Percentiles rank a stretch among this genome's conserved stretches.
Evolutionary conservation across 257 asterid genomes (phyloP).

Genomic region (Knoxia roxburghii): DNA sequence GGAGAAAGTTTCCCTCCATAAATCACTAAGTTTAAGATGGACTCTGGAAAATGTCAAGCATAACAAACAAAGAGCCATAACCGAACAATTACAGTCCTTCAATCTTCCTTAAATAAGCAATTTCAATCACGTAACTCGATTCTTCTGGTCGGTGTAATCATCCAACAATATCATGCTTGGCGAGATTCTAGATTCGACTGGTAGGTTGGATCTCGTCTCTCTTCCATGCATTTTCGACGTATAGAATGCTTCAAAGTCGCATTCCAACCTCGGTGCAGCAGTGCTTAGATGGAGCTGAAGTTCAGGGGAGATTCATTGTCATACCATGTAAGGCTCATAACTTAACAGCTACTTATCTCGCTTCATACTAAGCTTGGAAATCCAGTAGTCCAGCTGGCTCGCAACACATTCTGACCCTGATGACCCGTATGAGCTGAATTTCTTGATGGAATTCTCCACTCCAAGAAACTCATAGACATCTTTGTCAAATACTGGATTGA

Average conservation of each 20-base stretch:
- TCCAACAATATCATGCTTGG: not conserved
- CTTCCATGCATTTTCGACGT: not conserved
- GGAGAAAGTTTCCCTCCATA: not conserved
- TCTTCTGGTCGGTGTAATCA: too few relatives aligned
- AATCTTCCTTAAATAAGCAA: not conserved
- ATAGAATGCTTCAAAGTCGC: not conserved
- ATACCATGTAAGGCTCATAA: not conserved
- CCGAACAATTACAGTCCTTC: not conserved
- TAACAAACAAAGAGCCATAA: too few relatives aligned
- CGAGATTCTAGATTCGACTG: not conserved
- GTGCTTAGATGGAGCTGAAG: not conserved
- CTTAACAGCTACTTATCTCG: conserved; percentile 6
- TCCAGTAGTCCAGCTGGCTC: conserved; percentile 76
- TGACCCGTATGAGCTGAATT: conserved; percentile 91
- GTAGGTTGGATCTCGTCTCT: not conserved
- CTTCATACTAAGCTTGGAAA: conserved; percentile 40
- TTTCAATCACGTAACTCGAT: not conserved
- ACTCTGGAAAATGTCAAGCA: too few relatives aligned
- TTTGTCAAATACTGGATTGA: conserved; percentile 55
- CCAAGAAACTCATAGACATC: conserved; percentile 84
- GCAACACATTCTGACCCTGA: conserved; percentile 92
- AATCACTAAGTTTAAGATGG: not conserved
- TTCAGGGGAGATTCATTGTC: not conserved
- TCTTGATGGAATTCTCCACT: conserved; percentile 74
- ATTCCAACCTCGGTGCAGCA: not conserved